Evolutionary conservation across 2,329 filamentous ascomycete genomes (phyloP), one percentile per base, ranked within the genome.

Genomic region (Neonectria punicea): DNA sequence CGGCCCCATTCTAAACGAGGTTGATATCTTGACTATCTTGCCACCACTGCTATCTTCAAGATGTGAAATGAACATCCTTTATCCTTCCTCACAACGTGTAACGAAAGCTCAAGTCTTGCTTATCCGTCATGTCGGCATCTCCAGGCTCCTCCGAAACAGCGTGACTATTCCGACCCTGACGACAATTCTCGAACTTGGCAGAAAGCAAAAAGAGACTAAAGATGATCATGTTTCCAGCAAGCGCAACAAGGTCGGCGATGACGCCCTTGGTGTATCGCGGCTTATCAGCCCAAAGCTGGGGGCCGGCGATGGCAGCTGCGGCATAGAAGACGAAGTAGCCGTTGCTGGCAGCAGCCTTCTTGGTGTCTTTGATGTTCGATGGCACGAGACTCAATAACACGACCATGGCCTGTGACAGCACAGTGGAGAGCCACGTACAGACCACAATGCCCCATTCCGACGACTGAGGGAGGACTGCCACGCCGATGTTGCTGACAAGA

Each of bases 341-440:
- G n/a, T 57, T 62, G n/a, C 43, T 66, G 8, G 22, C 50, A 6
- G 50, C 44, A 10, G 58, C 13, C n/a, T 59, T 61, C 18, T 66
- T 58, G 8, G 63, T 62, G 28, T 66, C 63, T 20, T 62, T 62
- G n/a, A 66, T 28, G 32, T 59, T 66, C 14, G 58, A 58, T 4
- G 22, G 3, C 3, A 22, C 59, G 5, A 66, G 53, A 18, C 63
- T 61, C 3, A 55, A 14, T 9, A 56, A 39, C 10, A 62, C 49
- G 16, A 55, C 58, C 43, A 18, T 25, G 1, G 13, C n/a, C 5
- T 47, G 47, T 5, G 36, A 61, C 10, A 65, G 20, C 0, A 54
- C 20, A 16, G 39, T 66, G 7, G 43, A 50, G 8, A 65, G 47
- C 63, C 54, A 66, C 3, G 53, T 53, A 39, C 47, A 56, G 1